Conservation (phyloP, 805 yeast genomes). For the Pichia heedii region DNA sequence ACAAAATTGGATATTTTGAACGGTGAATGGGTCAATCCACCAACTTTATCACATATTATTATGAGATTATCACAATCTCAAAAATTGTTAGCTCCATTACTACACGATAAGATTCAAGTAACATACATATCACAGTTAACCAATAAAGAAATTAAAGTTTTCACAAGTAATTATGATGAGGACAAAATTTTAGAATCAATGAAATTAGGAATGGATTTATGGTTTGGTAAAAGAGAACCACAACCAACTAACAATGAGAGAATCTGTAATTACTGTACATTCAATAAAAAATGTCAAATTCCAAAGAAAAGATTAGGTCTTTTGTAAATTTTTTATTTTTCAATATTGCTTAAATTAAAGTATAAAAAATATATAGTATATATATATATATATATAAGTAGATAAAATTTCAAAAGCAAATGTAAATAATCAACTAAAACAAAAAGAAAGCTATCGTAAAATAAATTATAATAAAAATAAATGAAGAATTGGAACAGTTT, state of each 20-base stretch:
- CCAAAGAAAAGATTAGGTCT: slow-evolving; percentile 1
- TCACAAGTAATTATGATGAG: slow-evolving; percentile 27
- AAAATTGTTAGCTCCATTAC: slow-evolving; percentile 27
- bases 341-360: background rate
- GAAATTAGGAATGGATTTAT: slow-evolving; percentile 34
- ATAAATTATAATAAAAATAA: background rate
- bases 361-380: background rate
- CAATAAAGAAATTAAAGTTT: background rate
- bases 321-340: background rate
- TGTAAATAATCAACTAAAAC: background rate
- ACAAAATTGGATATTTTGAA: slow-evolving; percentile 1
- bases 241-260: slow-evolving; percentile 30
- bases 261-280: slow-evolving; percentile 50
- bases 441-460: background rate
- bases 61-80: slow-evolving; percentile 44
- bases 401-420: background rate
- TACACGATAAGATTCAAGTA: slow-evolving; percentile 34
- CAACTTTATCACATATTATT: slow-evolving; percentile 49
- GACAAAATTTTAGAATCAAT: slow-evolving; percentile 24
- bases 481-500: background rate
- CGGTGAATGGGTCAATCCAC: slow-evolving; percentile 41
- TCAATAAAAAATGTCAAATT: slow-evolving; percentile 6
- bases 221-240: slow-evolving; percentile 53
- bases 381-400: background rate
- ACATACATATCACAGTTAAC: slow-evolving; percentile 2